Evolutionary conservation across 306 rosid genomes (phyloP).

Genomic region (Inga oerstediana): DNA sequence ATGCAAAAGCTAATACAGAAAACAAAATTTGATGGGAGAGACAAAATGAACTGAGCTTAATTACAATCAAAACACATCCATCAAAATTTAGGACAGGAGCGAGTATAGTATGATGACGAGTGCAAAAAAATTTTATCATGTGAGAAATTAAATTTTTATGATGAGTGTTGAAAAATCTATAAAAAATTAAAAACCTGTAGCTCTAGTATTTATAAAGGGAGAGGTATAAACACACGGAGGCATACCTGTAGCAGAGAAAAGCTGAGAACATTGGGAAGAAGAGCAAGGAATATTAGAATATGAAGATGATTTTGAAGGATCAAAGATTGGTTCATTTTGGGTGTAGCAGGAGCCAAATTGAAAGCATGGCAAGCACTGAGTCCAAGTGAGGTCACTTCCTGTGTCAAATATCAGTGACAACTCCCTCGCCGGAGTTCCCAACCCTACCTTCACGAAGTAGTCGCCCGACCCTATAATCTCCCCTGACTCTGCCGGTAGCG

Average conservation of each 20-base stretch:
- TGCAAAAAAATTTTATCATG: too few species aligned
- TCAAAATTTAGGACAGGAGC: too few species aligned
- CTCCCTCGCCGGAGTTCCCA: slow-evolving; percentile 58
- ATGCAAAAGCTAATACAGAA: too few species aligned
- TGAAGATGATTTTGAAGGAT: slow-evolving; percentile 47
- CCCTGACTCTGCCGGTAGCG: slow-evolving; percentile 62
- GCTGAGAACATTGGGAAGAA: slow-evolving; percentile 46
- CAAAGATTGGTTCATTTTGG: slow-evolving; percentile 53
- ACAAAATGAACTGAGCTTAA: too few species aligned
- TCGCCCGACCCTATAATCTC: slow-evolving; percentile 49
- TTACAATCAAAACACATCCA: too few species aligned
- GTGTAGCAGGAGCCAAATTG: slow-evolving; percentile 45
- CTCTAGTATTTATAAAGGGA: not conserved
- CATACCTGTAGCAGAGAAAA: slow-evolving; percentile 55
- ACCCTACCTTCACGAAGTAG: slow-evolving; percentile 61
- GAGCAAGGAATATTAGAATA: slow-evolving; percentile 60
- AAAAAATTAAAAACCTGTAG: not conserved
- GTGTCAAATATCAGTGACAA: slow-evolving; percentile 74
- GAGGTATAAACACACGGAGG: too few species aligned
- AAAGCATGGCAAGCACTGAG: slow-evolving; percentile 71
- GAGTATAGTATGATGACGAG: too few species aligned
- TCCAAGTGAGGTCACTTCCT: slow-evolving; percentile 78
- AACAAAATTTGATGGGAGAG: too few species aligned
- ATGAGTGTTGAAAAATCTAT: too few species aligned
- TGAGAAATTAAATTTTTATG: too few species aligned